Conservation (phyloP, 352 stramenopile genomes). For the Globisporangium acanthophoron region DNA sequence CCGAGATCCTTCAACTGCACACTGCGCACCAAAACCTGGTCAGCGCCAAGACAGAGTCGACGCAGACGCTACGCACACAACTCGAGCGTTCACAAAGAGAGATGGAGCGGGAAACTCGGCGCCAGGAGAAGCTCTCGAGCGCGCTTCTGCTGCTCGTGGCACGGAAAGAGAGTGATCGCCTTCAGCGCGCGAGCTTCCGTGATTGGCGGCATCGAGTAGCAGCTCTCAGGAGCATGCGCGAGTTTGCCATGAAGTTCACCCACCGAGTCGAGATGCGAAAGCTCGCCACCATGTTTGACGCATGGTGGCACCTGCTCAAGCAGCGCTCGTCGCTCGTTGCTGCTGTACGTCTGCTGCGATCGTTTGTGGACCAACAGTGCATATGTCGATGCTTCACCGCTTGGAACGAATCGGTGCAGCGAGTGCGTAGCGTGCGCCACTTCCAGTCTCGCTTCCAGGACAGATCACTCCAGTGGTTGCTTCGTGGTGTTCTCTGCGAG, state of each 20-base stretch:
- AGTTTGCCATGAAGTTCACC: not conserved
- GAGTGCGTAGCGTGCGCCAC: slow-evolving; percentile 13
- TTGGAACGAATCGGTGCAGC: slow-evolving; percentile 15
- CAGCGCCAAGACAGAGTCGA: not conserved
- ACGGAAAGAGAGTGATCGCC: not conserved
- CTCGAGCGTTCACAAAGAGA: not conserved
- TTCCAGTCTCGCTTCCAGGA: slow-evolving; percentile 17
- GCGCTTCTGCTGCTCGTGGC: not conserved
- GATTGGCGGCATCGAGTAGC: not conserved
- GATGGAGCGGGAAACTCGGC: not conserved
- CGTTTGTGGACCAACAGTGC: slow-evolving; percentile 6
- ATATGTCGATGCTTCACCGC: slow-evolving; percentile 14
- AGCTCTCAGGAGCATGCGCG: not conserved
- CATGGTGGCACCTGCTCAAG: not conserved
- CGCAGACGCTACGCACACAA: not conserved
- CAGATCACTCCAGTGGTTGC: not conserved
- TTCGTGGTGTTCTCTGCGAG: slow-evolving; percentile 7
- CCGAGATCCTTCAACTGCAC: slow-evolving; percentile 1
- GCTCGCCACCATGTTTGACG: not conserved
- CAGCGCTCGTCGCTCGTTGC: not conserved
- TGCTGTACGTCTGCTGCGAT: not conserved
- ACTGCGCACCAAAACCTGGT: not conserved
- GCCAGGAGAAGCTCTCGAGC: not conserved
- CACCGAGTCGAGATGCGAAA: not conserved
- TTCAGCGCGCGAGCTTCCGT: slow-evolving; percentile 2